These are phyloP conservation scores for Pleurotus salmoneostramineus DNA, from an alignment of 768 basidiomycete genomes.

Conservation along the genomic window DNA sequence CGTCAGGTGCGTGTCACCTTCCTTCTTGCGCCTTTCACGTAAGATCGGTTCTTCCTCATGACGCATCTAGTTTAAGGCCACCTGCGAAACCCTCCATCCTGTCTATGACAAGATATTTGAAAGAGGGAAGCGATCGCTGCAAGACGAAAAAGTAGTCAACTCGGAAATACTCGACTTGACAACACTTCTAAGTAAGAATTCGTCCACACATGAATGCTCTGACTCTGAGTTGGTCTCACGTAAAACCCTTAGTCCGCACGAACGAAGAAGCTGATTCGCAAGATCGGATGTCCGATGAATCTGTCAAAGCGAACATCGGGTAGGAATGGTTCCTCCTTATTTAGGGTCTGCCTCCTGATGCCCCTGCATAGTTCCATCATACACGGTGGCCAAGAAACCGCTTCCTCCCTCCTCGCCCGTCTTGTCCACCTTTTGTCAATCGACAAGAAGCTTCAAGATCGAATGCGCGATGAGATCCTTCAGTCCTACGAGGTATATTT, in stretches of 20 bases:
- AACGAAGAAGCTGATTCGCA: slow-evolving; percentile 23
- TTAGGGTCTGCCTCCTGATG: neutral
- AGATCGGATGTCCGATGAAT: slow-evolving; percentile 22
- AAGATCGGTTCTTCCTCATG: neutral
- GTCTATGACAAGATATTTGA: slow-evolving; percentile 15
- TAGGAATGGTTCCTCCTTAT: slow-evolving; percentile 7
- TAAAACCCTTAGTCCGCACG: slow-evolving; percentile 19
- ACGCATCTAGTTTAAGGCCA: slow-evolving; percentile 17
- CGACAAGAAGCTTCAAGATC: slow-evolving; percentile 23
- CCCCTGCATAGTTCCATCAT: slow-evolving; percentile 21
- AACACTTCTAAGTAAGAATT: slow-evolving; percentile 18
- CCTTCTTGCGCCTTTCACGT: neutral
- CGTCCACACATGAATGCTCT: neutral
- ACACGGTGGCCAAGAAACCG: slow-evolving; percentile 31
- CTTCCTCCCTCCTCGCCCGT: slow-evolving; percentile 23
- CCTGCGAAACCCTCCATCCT: slow-evolving; percentile 17
- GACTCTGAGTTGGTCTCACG: neutral
- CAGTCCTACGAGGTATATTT: slow-evolving; percentile 13
- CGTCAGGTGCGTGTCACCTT: slow-evolving; percentile 11
- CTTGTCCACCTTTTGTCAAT: slow-evolving; percentile 21
- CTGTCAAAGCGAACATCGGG: slow-evolving; percentile 26
- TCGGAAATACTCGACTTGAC: slow-evolving; percentile 19
- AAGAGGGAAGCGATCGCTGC: slow-evolving; percentile 12
- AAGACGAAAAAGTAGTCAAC: slow-evolving; percentile 14
- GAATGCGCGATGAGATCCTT: slow-evolving; percentile 21